Conservation (phyloP, 139 green algal genomes). For the Tetraselmis chui region DNA sequence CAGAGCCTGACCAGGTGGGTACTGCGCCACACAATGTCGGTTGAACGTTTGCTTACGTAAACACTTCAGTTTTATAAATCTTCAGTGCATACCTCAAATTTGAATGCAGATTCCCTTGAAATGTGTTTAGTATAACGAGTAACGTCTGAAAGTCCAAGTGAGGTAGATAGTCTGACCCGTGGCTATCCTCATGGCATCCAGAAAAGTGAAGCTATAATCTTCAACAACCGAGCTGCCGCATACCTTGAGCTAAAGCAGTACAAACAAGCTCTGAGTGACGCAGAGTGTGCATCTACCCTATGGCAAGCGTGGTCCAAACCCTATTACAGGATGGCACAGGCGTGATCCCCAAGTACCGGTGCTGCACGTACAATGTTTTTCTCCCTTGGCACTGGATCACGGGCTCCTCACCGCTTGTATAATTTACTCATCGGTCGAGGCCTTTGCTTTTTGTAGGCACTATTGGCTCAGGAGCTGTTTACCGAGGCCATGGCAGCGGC, state of each 20-base stretch:
- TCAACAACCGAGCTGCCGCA: constrained; percentile 28
- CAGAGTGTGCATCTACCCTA: constrained; percentile 23
- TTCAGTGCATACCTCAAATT: no score
- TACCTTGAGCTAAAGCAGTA: constrained; percentile 7
- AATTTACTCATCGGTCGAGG: neutral
- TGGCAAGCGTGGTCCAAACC: constrained; percentile 44
- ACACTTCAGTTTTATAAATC: no score
- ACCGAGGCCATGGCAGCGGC: constrained; percentile 16
- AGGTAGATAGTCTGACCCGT: no score
- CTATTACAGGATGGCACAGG: constrained; percentile 37
- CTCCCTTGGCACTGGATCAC: neutral
- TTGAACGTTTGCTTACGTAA: no score
- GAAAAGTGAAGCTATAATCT: no score
- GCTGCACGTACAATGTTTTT: neutral
- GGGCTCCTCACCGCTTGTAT: neutral
- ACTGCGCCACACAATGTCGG: no score
- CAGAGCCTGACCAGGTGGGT: no score
- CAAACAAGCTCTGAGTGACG: constrained; percentile 28
- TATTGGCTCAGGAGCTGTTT: constrained; percentile 17
- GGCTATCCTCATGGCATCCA: no score
- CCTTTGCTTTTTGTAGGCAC: neutral
- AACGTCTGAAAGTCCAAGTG: no score
- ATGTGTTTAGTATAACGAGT: no score
- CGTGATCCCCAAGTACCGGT: neutral
- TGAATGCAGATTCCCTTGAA: no score